Base-by-base conservation (phyloP, 2,329 filamentous ascomycete genomes). In the Fusarium torulosum region DNA sequence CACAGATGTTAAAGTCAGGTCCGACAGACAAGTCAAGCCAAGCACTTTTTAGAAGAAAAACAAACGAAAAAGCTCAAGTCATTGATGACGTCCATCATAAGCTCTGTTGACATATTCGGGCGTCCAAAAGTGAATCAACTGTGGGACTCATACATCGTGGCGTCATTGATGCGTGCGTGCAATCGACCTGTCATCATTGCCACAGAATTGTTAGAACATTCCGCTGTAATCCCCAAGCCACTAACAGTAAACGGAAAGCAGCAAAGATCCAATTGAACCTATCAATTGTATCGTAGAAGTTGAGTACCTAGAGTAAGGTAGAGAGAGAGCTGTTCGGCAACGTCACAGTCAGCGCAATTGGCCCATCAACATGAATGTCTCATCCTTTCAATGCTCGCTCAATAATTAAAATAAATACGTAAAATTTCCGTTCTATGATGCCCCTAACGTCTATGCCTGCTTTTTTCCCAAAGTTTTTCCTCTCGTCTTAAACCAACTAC, bases 81-180 rank as follows among this genome's bases (percentile, higher is more conserved):
- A 35, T 37, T 21, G 45, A 65, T 65, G 62, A 61, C 57, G 56
- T 33, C 41, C 25, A 54, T 49, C 13, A 45, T 59, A 42, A 42
- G 25, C 29, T 53, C 27, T 56, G 43, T 55, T 57, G 23, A 23
- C 60, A 54, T 31, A 31, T 53, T 60, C 6, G 29, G 23, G 23
- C 38, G 33, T 38, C n/a, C 27, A 35, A 38, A 63, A 61, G 61
- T 62, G 19, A 69, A 59, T 33, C 31, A 31, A 56, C 43, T 27
- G 59, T 55, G 55, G 55, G 40, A 58, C 45, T 58, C 14, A 38
- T 29, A 40, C 33, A 51, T 63, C 55, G 55, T 73, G 63, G 64
- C 71, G 71, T 73, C 71, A 73, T 73, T 44, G 49, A 69, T 74
- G 57, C 57, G 70, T 71, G 61, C 43, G 49, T 56, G 52, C 44